Evolutionary conservation across 2,329 filamentous ascomycete species (phyloP).

Genomic region (Cercospora brassicicola): DNA sequence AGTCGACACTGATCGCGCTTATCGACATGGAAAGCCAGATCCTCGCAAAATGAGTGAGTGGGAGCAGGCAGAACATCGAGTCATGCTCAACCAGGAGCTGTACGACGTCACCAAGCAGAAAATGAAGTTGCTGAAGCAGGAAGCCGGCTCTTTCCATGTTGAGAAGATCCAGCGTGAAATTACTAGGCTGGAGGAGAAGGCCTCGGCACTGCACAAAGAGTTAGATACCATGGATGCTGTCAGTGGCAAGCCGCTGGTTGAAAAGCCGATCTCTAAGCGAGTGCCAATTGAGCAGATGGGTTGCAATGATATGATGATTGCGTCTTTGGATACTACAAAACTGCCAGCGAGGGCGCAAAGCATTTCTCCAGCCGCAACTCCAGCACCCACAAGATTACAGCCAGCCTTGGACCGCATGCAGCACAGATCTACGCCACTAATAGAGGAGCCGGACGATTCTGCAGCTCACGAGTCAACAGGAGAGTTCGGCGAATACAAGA

Average conservation of each 20-base stretch:
- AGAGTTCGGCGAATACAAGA: conserved; percentile 25
- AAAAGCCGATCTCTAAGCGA: not conserved
- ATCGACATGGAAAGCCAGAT: conserved; percentile 24
- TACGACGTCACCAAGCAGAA: conserved; percentile 17
- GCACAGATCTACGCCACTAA: conserved; percentile 18
- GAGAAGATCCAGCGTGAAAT: conserved; percentile 37
- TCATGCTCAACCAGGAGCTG: conserved; percentile 26
- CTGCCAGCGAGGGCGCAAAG: conserved; percentile 3
- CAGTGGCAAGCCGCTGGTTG: not conserved
- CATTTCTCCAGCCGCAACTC: conserved; percentile 2
- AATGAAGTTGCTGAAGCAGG: conserved; percentile 21
- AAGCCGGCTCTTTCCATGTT: conserved; percentile 25
- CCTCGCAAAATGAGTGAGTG: conserved; percentile 23
- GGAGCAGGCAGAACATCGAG: conserved; percentile 28
- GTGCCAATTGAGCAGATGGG: conserved; percentile 3
- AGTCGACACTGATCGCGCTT: conserved; percentile 1
- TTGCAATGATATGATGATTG: conserved; percentile 9
- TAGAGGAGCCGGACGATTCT: conserved; percentile 33
- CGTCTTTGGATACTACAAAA: not conserved
- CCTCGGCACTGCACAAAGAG: conserved; percentile 12
- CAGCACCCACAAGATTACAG: conserved; percentile 15
- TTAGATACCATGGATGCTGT: conserved; percentile 14
- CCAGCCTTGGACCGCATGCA: conserved; percentile 36
- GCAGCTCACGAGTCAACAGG: conserved; percentile 37
- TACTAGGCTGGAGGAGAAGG: conserved; percentile 17